A percentile compares a stretch with the other conserved stretches of the same genome.
phyloP scores from a whole-genome alignment of 371 early-diverging fungal species.

The Syncephalastrum racemosum region DNA sequence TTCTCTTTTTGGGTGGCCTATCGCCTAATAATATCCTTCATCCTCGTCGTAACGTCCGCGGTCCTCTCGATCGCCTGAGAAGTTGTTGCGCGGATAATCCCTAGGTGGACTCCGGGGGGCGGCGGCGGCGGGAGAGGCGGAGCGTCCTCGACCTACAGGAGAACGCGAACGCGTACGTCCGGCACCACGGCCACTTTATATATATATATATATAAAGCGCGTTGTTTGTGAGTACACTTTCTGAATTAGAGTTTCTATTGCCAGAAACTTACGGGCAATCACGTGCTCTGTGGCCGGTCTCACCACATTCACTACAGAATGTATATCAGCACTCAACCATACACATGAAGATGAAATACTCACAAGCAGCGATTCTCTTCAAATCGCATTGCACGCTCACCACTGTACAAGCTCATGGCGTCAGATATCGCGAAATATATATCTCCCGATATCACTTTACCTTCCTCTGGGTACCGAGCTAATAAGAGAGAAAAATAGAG shows the following conservation, averaged over 20 bases:
- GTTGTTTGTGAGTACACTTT: conserved; percentile 1
- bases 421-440: neutral
- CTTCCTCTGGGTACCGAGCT: conserved; percentile 43
- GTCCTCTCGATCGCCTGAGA: conserved; percentile 17
- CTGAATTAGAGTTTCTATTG: neutral
- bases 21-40: conserved; percentile 2
- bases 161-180: conserved; percentile 17
- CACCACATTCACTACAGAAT: conserved; percentile 35
- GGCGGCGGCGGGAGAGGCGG: no score
- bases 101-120: no score
- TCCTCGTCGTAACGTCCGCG: conserved; percentile 30
- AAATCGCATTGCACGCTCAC: conserved; percentile 45
- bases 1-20: no score
- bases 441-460: conserved; percentile 11
- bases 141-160: neutral
- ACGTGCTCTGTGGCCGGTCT: conserved; percentile 38
- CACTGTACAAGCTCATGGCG: conserved; percentile 16
- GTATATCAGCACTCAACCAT: neutral
- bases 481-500: conserved; percentile 1
- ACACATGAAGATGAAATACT: conserved; percentile 11
- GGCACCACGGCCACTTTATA: conserved; percentile 11
- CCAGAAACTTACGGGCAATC: conserved; percentile 41
- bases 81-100: no score
- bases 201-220: neutral
- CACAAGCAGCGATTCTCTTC: conserved; percentile 45